Evolutionary conservation across 108 stramenopile genomes (phyloP), one percentile per base, ranked within the genome.

Genomic region (Skeletonema grethae): DNA sequence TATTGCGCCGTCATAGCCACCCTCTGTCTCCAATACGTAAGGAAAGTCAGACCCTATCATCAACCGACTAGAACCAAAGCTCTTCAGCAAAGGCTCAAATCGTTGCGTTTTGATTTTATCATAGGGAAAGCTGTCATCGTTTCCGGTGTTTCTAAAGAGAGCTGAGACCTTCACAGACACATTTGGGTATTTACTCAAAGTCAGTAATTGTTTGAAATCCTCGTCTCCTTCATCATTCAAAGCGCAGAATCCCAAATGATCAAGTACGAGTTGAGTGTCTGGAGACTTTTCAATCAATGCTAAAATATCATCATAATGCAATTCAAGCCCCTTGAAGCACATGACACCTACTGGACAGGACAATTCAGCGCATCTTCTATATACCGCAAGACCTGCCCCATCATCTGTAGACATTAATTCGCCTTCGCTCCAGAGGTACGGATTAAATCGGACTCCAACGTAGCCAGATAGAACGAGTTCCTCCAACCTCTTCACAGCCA

Each of bases 21-120:
- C 85, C n/a, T 86, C 70, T 32, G 89, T 80, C 55, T 90, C 85
- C 22, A 85, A 69, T 3, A 94, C 93, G 68, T 84, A 96, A 9
- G 95, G 95, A 79, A 94, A 94, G 61, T 96, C 95, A 5, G 85
- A 81, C 2, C 95, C 95, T 65, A 88, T 84, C 87, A 96, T 83
- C 3, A 96, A 72, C 18, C 95, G 80, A 24, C 85, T 65, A 8
- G 93, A 56, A 11, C 95, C 95, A 78, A 90, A 92, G 10, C 55
- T 75, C 57, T 85, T 62, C 48, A 96, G 38, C 11, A 96, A 72
- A 28, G 90, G 91, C 12, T 74, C 69, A 55, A 96, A 88, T 50
- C 95, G 81, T 56, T 77, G 72, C 8, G 56, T 59, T 75, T 61
- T 83, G 13, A 96, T 79, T 28, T 55, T 69, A 8, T 85, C 70